Conservation (phyloP, 805 yeast species). For the Sungouiozyma intestinalis region DNA sequence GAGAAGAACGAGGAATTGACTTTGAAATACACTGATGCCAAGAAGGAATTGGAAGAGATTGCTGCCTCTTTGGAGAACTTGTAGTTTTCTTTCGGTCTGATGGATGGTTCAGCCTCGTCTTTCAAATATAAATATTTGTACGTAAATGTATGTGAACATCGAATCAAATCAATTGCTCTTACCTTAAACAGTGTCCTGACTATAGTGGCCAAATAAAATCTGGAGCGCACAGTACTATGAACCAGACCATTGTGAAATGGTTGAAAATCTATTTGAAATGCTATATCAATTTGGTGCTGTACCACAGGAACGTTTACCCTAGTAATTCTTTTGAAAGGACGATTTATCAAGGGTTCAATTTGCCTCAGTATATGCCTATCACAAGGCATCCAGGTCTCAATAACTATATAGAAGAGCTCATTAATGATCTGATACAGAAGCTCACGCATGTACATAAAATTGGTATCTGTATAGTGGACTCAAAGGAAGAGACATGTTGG, state of each 20-base stretch:
- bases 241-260: constrained; percentile 21
- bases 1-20: constrained; percentile 81
- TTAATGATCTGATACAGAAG: constrained; percentile 19
- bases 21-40: constrained; percentile 71
- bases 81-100: constrained; percentile 8
- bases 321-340: constrained; percentile 26
- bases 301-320: constrained; percentile 32
- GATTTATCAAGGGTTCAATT: constrained; percentile 33
- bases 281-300: constrained; percentile 29
- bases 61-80: constrained; percentile 80
- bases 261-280: constrained; percentile 27
- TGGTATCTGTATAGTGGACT: constrained; percentile 16
- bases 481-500: constrained; percentile 13
- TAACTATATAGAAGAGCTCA: constrained; percentile 29
- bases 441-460: constrained; percentile 16
- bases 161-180: neutral
- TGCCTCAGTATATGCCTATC: constrained; percentile 32
- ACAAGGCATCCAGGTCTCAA: constrained; percentile 39
- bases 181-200: neutral
- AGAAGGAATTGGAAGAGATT: constrained; percentile 93
- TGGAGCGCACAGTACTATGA: constrained; percentile 7
- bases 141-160: neutral
- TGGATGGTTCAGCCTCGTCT: neutral
- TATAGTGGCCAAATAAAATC: neutral
- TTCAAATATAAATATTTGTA: constrained; percentile 1